Percentiles rank a stretch among this genome's conserved stretches.
Evolutionary conservation across 371 early-diverging fungal species (phyloP).

Genomic region (Sporodiniella umbellata): DNA sequence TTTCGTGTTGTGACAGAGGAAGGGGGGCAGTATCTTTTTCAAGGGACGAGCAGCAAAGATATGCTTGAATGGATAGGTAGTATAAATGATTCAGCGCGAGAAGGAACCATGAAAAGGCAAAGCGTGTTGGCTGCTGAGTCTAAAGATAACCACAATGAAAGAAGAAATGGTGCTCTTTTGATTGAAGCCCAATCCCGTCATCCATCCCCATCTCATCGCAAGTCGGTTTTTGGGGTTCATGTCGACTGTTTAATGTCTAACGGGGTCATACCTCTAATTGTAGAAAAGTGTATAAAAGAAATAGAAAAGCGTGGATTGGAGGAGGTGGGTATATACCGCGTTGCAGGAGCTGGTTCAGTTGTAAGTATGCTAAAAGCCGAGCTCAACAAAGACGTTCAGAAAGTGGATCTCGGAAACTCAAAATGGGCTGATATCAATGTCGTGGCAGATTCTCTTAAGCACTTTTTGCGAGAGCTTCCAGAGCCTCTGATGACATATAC

Average conservation of each 20-base stretch:
- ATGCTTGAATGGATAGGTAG: constrained; percentile 77
- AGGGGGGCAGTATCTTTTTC: constrained; percentile 76
- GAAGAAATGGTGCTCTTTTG: neutral
- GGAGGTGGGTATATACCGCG: constrained; percentile 82
- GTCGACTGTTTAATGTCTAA: constrained; percentile 59
- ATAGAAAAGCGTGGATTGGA: constrained; percentile 79
- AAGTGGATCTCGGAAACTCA: constrained; percentile 60
- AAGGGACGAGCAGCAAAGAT: constrained; percentile 66
- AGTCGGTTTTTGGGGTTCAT: constrained; percentile 62
- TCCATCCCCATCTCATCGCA: constrained; percentile 1
- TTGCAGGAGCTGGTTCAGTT: constrained; percentile 69
- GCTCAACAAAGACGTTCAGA: constrained; percentile 58
- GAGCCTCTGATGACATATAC: constrained; percentile 88
- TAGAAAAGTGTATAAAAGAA: constrained; percentile 72
- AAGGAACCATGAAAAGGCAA: constrained; percentile 70
- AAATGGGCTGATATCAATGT: constrained; percentile 83
- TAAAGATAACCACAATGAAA: neutral
- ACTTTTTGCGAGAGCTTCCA: constrained; percentile 90
- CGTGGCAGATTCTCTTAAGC: constrained; percentile 89
- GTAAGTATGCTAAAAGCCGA: constrained; percentile 58
- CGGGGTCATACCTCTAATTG: constrained; percentile 54
- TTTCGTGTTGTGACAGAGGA: constrained; percentile 84
- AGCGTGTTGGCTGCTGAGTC: constrained; percentile 41
- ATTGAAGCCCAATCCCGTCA: neutral
- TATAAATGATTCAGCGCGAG: constrained; percentile 71